A percentile compares a stretch with the other conserved stretches of the same genome.
These are phyloP conservation scores for Solanum clarkiae DNA, from an alignment of 257 asterid species.

Conservation along the genomic window DNA sequence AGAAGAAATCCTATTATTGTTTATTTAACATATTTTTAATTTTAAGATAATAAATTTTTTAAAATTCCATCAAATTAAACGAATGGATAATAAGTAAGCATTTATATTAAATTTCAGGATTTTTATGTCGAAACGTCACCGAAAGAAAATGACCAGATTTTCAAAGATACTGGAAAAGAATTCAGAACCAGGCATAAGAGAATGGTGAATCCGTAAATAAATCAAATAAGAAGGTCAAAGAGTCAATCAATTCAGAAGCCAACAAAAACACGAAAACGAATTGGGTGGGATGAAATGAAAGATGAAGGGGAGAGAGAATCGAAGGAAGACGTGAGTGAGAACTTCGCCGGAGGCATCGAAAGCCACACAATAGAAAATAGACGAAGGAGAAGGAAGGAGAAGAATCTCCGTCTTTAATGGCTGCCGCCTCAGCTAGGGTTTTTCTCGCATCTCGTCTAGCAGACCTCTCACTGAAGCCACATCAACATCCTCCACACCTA, in stretches of 20 bases:
- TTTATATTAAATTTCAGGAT: neutral
- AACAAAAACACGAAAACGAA: slow-evolving; percentile 18
- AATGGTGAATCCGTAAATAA: slow-evolving; percentile 48
- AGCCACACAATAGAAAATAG: slow-evolving; percentile 1
- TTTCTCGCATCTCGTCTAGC: slow-evolving; percentile 44
- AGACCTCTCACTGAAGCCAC: slow-evolving; percentile 29
- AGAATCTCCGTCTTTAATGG: slow-evolving; percentile 21
- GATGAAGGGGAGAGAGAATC: slow-evolving; percentile 11
- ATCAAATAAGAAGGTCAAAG: slow-evolving; percentile 5
- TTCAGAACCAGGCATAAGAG: neutral
- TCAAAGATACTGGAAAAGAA: neutral
- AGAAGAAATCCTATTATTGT: neutral
- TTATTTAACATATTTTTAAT: neutral
- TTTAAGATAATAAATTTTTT: neutral
- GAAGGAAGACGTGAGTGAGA: slow-evolving; percentile 7
- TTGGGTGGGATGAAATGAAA: slow-evolving; percentile 26
- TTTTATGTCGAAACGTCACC: neutral
- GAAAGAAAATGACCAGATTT: neutral
- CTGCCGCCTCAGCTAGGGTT: slow-evolving; percentile 45
- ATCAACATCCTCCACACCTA: slow-evolving; percentile 20
- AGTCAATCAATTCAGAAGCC: slow-evolving; percentile 3
- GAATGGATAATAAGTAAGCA: neutral
- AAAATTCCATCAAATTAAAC: neutral
- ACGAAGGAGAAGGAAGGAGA: neutral
- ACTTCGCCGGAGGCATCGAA: slow-evolving; percentile 22